Conservation (phyloP, 306 rosid species). For the Gastrolobium bilobum region DNA sequence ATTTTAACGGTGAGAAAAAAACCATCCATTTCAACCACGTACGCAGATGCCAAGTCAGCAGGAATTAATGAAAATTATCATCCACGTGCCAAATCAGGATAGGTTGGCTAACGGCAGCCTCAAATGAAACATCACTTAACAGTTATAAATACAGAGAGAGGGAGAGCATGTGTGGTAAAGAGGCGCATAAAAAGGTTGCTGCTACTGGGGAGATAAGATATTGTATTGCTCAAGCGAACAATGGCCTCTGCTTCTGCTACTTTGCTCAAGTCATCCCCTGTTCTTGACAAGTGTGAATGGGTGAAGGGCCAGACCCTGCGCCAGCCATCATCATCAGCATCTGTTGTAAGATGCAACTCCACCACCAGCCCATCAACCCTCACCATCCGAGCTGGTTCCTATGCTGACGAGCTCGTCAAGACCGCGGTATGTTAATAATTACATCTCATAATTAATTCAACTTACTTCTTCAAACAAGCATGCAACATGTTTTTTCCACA, state of each 20-base stretch:
- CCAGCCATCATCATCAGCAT: conserved; percentile 60
- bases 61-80: conserved; percentile 60
- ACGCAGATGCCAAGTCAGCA: conserved; percentile 57
- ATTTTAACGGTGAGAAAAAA: conserved; percentile 64
- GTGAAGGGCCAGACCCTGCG: conserved; percentile 85
- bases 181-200: conserved; percentile 53
- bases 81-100: conserved; percentile 65
- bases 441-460: neutral
- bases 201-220: conserved; percentile 71
- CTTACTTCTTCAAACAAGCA: neutral
- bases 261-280: conserved; percentile 80
- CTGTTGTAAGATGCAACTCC: conserved; percentile 68
- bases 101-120: conserved; percentile 69
- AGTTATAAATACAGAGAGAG: conserved; percentile 64
- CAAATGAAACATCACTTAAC: conserved; percentile 69
- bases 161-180: conserved; percentile 70
- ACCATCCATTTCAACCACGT: conserved; percentile 61
- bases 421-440: conserved; percentile 74
- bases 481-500: neutral
- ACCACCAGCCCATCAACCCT: conserved; percentile 55
- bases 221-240: conserved; percentile 22
- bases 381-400: conserved; percentile 79
- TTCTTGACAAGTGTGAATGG: conserved; percentile 95
- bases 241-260: conserved; percentile 85
- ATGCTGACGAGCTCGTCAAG: conserved; percentile 90